A percentile compares a stretch with the other conserved stretches of the same genome.
phyloP scores from a whole-genome alignment of 2,329 filamentous ascomycete species.

The Celoporthe dispersa region DNA sequence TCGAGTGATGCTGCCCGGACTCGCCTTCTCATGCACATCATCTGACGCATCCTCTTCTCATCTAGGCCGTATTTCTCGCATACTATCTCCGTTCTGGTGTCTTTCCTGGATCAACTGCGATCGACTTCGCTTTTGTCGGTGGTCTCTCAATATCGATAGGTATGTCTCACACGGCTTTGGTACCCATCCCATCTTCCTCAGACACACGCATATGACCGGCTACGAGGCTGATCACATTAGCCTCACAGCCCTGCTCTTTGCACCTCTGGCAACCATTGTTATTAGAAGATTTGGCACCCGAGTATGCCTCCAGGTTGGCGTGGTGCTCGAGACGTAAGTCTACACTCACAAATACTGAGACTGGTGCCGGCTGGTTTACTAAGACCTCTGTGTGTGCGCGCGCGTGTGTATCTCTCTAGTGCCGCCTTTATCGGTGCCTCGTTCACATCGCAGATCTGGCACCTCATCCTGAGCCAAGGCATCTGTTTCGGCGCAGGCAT shows the following conservation, averaged over 20 bases:
- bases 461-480: conserved; percentile 76
- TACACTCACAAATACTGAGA: not conserved
- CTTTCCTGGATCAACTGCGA: conserved; percentile 65
- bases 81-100: conserved; percentile 60
- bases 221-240: conserved; percentile 35
- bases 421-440: conserved; percentile 70
- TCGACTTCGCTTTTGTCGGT: conserved; percentile 80
- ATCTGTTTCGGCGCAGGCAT: conserved; percentile 78
- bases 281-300: conserved; percentile 67
- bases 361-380: not conserved
- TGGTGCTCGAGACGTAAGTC: conserved; percentile 61
- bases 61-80: conserved; percentile 55
- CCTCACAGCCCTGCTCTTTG: conserved; percentile 64
- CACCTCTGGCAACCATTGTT: conserved; percentile 67
- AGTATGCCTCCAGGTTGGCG: conserved; percentile 66
- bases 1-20: not conserved
- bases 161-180: conserved; percentile 31
- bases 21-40: not conserved
- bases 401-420: no score
- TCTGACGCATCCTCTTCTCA: not conserved
- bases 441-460: conserved; percentile 72
- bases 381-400: not conserved
- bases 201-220: conserved; percentile 17
- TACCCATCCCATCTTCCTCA: not conserved
- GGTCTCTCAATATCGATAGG: conserved; percentile 66